A percentile compares a stretch with the other conserved stretches of the same genome.
These are phyloP conservation scores for Nicotiana benthamiana DNA, from an alignment of 257 asterid genomes.

Conservation along the genomic window DNA sequence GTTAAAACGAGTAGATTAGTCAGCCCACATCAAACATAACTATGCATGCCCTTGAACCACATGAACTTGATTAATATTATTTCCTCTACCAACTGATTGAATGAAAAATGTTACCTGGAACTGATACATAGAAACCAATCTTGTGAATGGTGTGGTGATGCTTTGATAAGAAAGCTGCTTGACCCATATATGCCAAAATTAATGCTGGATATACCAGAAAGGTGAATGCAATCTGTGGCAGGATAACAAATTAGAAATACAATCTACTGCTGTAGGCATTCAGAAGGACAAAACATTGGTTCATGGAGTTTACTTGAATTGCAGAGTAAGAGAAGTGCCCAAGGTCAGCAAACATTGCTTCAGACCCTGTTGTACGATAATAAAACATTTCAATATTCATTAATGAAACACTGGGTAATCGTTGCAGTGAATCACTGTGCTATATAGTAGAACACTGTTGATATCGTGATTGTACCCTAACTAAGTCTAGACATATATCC, in stretches of 20 bases:
- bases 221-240: slow-evolving; percentile 86
- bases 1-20: neutral
- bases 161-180: slow-evolving; percentile 84
- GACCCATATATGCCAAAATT: slow-evolving; percentile 93
- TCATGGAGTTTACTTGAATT: slow-evolving; percentile 51
- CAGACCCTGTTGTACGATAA: slow-evolving; percentile 56
- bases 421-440: neutral
- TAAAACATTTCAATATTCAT: neutral
- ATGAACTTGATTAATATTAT: neutral
- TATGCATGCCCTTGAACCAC: neutral
- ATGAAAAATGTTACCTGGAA: slow-evolving; percentile 55
- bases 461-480: neutral
- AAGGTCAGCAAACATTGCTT: slow-evolving; percentile 98
- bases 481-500: neutral
- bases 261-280: neutral
- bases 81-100: neutral
- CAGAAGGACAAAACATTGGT: neutral
- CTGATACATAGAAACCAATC: slow-evolving; percentile 84
- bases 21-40: neutral
- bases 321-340: slow-evolving; percentile 93
- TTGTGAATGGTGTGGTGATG: slow-evolving; percentile 70
- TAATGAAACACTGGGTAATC: neutral
- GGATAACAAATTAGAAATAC: slow-evolving; percentile 4
- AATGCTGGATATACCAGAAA: slow-evolving; percentile 93
- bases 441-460: neutral